A percentile compares a stretch with the other conserved stretches of the same genome.
phyloP scores from a whole-genome alignment of 2,329 filamentous ascomycete genomes.

The Fusarium brevicatenulatum region DNA sequence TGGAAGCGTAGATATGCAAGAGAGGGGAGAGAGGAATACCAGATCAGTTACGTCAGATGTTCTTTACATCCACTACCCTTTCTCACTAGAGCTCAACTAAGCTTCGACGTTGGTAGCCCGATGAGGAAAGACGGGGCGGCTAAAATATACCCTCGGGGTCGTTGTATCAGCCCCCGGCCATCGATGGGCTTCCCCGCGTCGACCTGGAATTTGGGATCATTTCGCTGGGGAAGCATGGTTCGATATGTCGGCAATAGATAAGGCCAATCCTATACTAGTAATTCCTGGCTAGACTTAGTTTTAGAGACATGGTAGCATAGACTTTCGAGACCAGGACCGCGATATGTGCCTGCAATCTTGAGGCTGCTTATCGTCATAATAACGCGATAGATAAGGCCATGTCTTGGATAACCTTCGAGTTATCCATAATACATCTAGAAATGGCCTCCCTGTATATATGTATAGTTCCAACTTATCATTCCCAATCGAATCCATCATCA shows the following conservation, averaged over 20 bases:
- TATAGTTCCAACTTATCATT: neutral
- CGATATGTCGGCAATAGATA: neutral
- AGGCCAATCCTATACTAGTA: neutral
- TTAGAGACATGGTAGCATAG: neutral
- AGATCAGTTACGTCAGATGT: rapidly evolving
- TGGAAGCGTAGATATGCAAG: too few species aligned
- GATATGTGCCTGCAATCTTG: neutral
- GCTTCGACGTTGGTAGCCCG: rapidly evolving
- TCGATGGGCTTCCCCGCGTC: neutral
- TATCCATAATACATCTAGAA: neutral
- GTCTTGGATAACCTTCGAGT: too few species aligned
- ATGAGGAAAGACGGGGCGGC: neutral
- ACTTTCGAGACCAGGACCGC: rapidly evolving
- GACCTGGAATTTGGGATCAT: neutral
- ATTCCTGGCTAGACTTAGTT: neutral
- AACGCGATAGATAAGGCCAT: neutral
- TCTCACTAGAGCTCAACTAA: rapidly evolving
- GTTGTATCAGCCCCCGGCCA: neutral
- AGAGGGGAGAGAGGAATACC: neutral
- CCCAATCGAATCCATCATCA: rapidly evolving
- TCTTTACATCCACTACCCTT: rapidly evolving
- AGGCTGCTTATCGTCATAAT: neutral
- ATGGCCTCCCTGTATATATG: neutral
- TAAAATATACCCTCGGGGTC: neutral
- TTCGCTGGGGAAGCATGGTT: neutral